Base-by-base conservation (phyloP, 2,329 filamentous ascomycete species). In the Chaetomiaceae sp. region DNA sequence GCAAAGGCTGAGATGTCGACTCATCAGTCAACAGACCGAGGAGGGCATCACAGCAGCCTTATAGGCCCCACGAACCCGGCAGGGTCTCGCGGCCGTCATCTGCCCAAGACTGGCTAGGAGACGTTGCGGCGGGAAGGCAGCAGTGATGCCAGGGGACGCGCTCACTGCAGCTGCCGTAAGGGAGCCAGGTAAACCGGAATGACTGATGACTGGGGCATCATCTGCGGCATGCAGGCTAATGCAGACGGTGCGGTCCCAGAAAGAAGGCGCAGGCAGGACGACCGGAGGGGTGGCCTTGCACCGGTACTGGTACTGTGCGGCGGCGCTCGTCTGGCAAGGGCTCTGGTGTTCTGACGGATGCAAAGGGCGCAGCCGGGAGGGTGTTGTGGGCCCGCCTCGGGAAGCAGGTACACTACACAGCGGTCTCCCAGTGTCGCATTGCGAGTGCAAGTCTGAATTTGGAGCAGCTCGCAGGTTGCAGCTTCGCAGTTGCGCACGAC, bases 41-140 rank as follows among this genome's bases (percentile, higher is more conserved):
- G 62, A 69, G 70, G 71, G 62, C 65, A 74, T 75, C 68, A 37
- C 41, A 51, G 68, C 60, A 73, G 69, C 73, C 74, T 78, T 78
- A 77, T 78, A 78, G 62, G 52, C 58, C 62, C 45, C 63, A 65
- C 57, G 56, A 68, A 65, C 67, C 69, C 62, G 62, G 39, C 46
- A 53, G 50, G 48, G 37, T 39, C 42, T 47, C 43, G 26, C 41
- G 47, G 54, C 27, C 53, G 56, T 58, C 54, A 58, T 56, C 51
- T 56, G 60, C 52, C 57, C 59, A 27, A 55, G 56, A 60, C 49
- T 57, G 52, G 52, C 51, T 45, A 42, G 30, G 32, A 45, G 48
- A n/a, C 38, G 40, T 45, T 52, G 50, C 44, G 54, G 54, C 45
- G 38, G 43, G 54, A 50, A 58, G 56, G 56, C 56, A 58, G 52